Base-by-base conservation (phyloP, 192 early-diverging fungal species). In the Lobosporangium transversale region DNA sequence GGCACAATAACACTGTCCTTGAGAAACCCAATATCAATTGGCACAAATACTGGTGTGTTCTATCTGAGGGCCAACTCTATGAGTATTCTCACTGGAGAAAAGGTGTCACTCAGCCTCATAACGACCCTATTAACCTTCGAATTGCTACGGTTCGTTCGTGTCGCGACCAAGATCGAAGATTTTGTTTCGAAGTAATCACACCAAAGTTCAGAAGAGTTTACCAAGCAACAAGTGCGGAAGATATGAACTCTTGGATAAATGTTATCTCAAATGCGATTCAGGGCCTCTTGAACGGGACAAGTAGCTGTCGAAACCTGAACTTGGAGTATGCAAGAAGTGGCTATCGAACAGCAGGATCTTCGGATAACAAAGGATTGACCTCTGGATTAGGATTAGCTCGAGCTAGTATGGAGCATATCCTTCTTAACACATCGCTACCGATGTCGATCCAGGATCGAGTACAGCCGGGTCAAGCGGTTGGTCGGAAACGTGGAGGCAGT, bases 141-240 rank as follows among this genome's bases (percentile, higher is more conserved):
- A 84, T 90, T 47, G 89, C 89, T 29, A 89, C 90, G 2, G 89
- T 91, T 11, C 80, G 89, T 12, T 84, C 89, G 31, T 87, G 89
- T 10, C 74, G 87, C 2, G 84, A 86, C 56, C 69, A 79, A 27
- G 89, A 92, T 58, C 79, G 90, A 9, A 80, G 90, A 0, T 92
- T 92, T 65, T 89, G 85, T 29, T 92, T 92, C 56, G 90, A 92
- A 64, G 59, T 92, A 14, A 88, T 92, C 31, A 85, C 84, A 11
- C 84, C 87, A 8, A 80, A 81, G 32, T 81, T 79, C 49, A 76
- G 86, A 37, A 81, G 89, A 21, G 71, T 88, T 10, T 92, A 92
- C 58, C 90, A 92, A 66, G 90, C 90, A 21, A 90, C 87, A 6
- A 86, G 84, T 14, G 66, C 68, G 0, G 89, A 90, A 29, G 89